phyloP scores from a whole-genome alignment of 208 protist genomes.

The Naegleria lovaniensis region DNA sequence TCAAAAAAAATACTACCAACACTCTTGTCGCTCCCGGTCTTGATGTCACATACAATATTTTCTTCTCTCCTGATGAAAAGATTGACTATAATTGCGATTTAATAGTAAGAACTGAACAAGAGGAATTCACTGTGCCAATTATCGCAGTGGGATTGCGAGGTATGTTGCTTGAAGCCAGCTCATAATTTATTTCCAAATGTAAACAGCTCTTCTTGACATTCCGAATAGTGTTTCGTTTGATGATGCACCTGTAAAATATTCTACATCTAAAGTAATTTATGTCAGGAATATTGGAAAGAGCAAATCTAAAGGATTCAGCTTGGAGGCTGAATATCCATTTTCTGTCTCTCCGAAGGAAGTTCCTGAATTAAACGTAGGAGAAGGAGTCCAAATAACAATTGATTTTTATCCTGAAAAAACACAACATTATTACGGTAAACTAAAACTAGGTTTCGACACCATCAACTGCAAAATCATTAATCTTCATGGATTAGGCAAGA shows the following conservation, averaged over 20 bases:
- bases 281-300: conserved; percentile 69
- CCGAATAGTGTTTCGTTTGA: conserved; percentile 58
- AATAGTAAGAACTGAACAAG: background rate
- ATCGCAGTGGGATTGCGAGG: background rate
- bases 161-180: background rate
- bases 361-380: conserved; percentile 47
- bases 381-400: conserved; percentile 66
- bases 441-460: conserved; percentile 53
- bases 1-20: background rate
- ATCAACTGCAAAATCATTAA: conserved; percentile 56
- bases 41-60: background rate
- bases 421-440: conserved; percentile 41
- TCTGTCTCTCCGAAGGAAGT: conserved; percentile 57
- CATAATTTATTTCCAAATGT: too few relatives aligned
- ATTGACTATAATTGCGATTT: background rate
- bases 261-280: conserved; percentile 61
- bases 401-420: conserved; percentile 51
- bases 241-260: conserved; percentile 62
- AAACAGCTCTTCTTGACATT: conserved; percentile 59
- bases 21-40: background rate
- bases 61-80: background rate
- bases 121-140: background rate
- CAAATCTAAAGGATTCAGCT: conserved; percentile 60
- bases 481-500: conserved; percentile 54
- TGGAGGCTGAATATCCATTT: conserved; percentile 42